Evolutionary conservation across 495 filamentous ascomycete species (phyloP).

Genomic region (Trypethelium eluteriae): DNA sequence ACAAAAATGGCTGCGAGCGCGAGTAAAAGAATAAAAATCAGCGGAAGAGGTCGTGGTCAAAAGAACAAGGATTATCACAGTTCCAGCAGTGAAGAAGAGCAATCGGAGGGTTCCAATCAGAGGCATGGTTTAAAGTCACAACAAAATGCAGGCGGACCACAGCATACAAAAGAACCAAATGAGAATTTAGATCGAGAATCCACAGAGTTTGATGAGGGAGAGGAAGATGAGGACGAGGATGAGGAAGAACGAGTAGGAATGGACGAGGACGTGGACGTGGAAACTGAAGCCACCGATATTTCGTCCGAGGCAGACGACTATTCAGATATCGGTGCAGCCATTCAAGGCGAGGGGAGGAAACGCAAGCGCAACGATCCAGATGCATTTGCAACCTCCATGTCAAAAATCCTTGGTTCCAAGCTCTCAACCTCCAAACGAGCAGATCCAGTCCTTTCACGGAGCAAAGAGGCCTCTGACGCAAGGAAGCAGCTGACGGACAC

Average conservation of each 20-base stretch:
- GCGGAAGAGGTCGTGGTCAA: conserved; percentile 41
- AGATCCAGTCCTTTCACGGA: conserved; percentile 84
- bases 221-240: conserved; percentile 21
- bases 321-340: conserved; percentile 2
- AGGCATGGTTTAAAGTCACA: no score
- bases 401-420: conserved; percentile 82
- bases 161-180: no score
- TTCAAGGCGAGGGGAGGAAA: conserved; percentile 27
- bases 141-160: no score
- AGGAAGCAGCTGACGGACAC: conserved; percentile 59
- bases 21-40: conserved; percentile 27
- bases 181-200: background rate
- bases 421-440: conserved; percentile 67
- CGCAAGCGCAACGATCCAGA: conserved; percentile 80
- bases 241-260: conserved; percentile 35
- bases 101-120: no score
- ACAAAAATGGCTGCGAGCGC: background rate
- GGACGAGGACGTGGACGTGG: conserved; percentile 28
- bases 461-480: conserved; percentile 56
- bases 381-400: conserved; percentile 84
- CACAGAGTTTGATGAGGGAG: conserved; percentile 40
- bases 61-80: conserved; percentile 66
- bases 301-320: conserved; percentile 10
- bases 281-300: conserved; percentile 23
- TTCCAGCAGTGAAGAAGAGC: conserved; percentile 54